Evolutionary conservation across 139 green algal genomes (phyloP).

Genomic region (Chlorokybus atmophyticus): DNA sequence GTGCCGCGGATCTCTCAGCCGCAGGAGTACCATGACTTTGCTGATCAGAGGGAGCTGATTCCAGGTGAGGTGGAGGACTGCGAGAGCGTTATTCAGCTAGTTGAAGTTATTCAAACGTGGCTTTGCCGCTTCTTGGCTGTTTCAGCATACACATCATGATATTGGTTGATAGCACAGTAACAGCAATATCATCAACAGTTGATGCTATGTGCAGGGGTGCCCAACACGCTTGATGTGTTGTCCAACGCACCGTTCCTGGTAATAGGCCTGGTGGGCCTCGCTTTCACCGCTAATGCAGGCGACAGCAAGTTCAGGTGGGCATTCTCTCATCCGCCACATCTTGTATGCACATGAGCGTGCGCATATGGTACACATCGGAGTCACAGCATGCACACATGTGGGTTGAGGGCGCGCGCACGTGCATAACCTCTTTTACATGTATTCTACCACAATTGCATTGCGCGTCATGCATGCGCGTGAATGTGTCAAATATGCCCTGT

Average conservation of each 20-base stretch:
- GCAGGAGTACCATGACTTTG: slow-evolving; percentile 8
- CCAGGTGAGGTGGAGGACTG: background rate
- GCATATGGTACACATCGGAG: too few relatives aligned
- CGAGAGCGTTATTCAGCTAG: background rate
- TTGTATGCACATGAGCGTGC: too few relatives aligned
- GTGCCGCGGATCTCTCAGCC: slow-evolving; percentile 2
- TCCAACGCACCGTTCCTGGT: slow-evolving; percentile 10
- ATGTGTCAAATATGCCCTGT: too few relatives aligned
- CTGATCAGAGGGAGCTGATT: slow-evolving; percentile 7
- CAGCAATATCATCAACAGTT: too few relatives aligned
- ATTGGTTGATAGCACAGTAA: too few relatives aligned
- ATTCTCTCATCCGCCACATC: slow-evolving; percentile 5
- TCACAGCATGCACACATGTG: too few relatives aligned
- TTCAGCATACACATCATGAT: background rate
- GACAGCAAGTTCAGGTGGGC: background rate
- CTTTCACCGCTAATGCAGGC: background rate
- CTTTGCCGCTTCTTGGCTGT: background rate
- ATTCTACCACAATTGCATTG: too few relatives aligned
- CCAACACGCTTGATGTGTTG: slow-evolving; percentile 14
- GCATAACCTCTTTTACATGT: too few relatives aligned
- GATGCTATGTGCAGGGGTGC: background rate
- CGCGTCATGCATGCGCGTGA: too few relatives aligned
- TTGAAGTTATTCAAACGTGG: background rate
- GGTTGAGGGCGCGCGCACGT: too few relatives aligned
- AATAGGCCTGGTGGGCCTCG: slow-evolving; percentile 1